Conservation (phyloP, 2,329 filamentous ascomycete genomes). For the Fusarium hostae region DNA sequence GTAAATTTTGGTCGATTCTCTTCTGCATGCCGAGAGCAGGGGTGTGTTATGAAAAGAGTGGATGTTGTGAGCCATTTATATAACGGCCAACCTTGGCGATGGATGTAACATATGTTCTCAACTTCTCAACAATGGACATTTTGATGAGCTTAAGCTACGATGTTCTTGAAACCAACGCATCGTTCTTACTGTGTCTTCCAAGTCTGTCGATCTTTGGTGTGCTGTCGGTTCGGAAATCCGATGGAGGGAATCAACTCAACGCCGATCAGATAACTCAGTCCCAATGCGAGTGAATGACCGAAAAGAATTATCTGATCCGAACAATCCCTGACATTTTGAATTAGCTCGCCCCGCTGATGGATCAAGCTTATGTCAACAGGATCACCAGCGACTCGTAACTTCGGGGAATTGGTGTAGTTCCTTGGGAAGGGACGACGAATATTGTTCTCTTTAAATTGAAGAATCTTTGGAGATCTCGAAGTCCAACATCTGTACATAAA, state of each 20-base stretch:
- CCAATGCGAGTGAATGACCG: neutral
- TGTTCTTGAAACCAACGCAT: neutral
- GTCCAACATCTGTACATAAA: neutral
- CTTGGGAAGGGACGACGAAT: neutral
- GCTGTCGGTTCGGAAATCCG: neutral
- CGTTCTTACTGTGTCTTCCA: neutral
- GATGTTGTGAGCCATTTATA: conserved; percentile 22
- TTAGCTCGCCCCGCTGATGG: conserved; percentile 1
- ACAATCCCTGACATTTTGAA: conserved; percentile 12
- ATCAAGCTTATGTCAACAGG: neutral
- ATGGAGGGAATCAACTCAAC: neutral
- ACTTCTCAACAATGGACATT: neutral
- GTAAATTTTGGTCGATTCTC: neutral
- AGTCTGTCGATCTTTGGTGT: conserved; percentile 5
- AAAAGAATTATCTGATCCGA: conserved; percentile 53
- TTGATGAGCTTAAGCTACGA: neutral
- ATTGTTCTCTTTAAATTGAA: neutral
- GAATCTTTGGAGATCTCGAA: neutral
- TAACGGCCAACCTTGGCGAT: neutral
- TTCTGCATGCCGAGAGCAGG: neutral
- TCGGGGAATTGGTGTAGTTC: neutral
- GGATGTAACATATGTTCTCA: neutral
- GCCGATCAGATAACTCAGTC: conserved; percentile 32
- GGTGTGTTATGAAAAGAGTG: neutral
- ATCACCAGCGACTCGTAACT: neutral